Percentiles rank a stretch among this genome's conserved stretches.
These are phyloP conservation scores for Ustilago sp. DNA, from an alignment of 1,284 basidiomycete species.

Conservation along the genomic window DNA sequence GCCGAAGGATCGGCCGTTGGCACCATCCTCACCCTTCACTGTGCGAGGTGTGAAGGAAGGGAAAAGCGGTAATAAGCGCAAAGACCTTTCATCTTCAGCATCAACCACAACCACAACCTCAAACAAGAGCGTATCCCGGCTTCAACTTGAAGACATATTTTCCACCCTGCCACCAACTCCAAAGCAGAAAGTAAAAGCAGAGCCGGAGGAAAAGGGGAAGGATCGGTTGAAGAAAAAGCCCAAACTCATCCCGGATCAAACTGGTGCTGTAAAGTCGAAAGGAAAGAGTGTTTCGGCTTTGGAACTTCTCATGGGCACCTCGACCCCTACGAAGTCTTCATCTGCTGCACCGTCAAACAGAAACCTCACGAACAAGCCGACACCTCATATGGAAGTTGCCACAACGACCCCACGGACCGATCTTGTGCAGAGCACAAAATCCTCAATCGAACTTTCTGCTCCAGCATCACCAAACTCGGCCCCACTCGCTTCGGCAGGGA, in stretches of 20 bases:
- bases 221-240: constrained; percentile 5
- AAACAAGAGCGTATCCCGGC: neutral
- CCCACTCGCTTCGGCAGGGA: neutral
- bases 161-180: neutral
- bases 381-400: neutral
- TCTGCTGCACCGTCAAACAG: neutral
- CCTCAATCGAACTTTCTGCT: neutral
- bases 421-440: no score
- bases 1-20: no score
- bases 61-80: neutral
- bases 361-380: neutral
- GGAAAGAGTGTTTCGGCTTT: constrained; percentile 7
- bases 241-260: neutral
- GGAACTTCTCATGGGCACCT: neutral
- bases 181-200: neutral
- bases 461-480: neutral
- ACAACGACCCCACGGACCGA: no score
- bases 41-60: neutral
- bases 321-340: neutral
- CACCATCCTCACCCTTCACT: no score
- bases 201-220: neutral
- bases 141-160: neutral
- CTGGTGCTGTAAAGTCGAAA: neutral
- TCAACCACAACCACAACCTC: neutral
- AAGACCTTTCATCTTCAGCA: neutral